Percentiles rank a stretch among this genome's conserved stretches.
phyloP scores from a whole-genome alignment of 495 filamentous ascomycete genomes.

The Ramalina intermedia region DNA sequence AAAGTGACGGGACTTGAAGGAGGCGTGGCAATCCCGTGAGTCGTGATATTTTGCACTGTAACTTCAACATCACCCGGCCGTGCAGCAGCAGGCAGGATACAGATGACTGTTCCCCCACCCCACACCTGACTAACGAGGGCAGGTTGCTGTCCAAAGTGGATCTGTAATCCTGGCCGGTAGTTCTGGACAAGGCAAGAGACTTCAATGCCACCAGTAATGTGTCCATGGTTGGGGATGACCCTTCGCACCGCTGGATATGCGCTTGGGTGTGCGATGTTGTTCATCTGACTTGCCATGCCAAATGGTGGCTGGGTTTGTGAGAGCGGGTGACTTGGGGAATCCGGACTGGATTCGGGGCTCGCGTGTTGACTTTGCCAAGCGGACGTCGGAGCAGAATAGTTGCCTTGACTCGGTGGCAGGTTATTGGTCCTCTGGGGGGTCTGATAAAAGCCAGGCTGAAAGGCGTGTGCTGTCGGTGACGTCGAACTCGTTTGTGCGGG shows the following conservation, averaged over 20 bases:
- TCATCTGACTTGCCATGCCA: conserved; percentile 22
- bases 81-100: conserved; percentile 60
- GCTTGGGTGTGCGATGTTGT: conserved; percentile 19
- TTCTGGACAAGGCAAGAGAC: conserved; percentile 68
- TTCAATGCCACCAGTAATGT: conserved; percentile 68
- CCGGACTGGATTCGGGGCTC: conserved; percentile 37
- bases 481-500: conserved; percentile 38
- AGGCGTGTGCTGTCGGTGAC: conserved; percentile 50
- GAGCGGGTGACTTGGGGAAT: conserved; percentile 4
- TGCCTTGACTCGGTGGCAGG: conserved; percentile 33
- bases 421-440: conserved; percentile 41
- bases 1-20: conserved; percentile 49
- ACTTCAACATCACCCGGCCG: conserved; percentile 59
- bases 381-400: conserved; percentile 55
- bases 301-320: conserved; percentile 20
- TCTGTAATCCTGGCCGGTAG: conserved; percentile 66
- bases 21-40: conserved; percentile 31
- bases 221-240: conserved; percentile 68
- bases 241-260: conserved; percentile 52
- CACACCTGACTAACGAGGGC: conserved; percentile 74
- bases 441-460: conserved; percentile 36
- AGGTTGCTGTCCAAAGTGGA: conserved; percentile 67
- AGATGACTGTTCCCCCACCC: conserved; percentile 71
- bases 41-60: conserved; percentile 50
- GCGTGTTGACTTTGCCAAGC: conserved; percentile 37